Evolutionary conservation across 1,139 yeast genomes (phyloP).

Genomic region (Sugiyamaella xylanicola): DNA sequence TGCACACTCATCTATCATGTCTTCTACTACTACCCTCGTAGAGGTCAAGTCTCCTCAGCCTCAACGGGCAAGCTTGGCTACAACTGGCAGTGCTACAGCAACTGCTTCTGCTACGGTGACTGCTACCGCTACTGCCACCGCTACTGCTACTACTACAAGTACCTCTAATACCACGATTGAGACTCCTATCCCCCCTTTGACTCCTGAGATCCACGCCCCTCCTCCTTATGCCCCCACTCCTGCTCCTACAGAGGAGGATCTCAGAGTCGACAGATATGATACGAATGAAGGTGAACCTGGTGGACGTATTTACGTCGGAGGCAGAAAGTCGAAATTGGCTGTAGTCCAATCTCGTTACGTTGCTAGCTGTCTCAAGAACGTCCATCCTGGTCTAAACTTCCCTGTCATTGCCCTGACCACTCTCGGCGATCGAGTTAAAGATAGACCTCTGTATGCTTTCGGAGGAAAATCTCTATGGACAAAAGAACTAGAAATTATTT

Average conservation of each 20-base stretch:
- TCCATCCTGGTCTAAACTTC: slow-evolving; percentile 65
- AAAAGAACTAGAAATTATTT: slow-evolving; percentile 80
- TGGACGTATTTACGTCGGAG: slow-evolving; percentile 59
- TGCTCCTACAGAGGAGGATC: slow-evolving; percentile 16
- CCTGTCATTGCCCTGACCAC: slow-evolving; percentile 80
- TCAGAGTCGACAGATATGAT: slow-evolving; percentile 26
- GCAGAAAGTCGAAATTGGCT: slow-evolving; percentile 85
- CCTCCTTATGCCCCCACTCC: slow-evolving; percentile 17
- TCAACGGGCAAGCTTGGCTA: slow-evolving; percentile 4
- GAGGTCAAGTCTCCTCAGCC: slow-evolving; percentile 17
- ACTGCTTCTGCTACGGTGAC: background rate
- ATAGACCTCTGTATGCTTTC: slow-evolving; percentile 85
- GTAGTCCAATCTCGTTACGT: slow-evolving; percentile 82
- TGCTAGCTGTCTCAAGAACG: slow-evolving; percentile 57
- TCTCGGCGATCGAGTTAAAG: slow-evolving; percentile 84
- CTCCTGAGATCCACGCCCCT: slow-evolving; percentile 14
- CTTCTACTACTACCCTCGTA: slow-evolving; percentile 6
- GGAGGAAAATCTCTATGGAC: slow-evolving; percentile 98
- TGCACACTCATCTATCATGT: background rate
- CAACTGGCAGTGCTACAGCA: background rate
- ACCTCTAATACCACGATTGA: background rate
- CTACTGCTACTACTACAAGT: background rate
- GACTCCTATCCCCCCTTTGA: slow-evolving; percentile 4
- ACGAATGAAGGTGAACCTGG: slow-evolving; percentile 26
- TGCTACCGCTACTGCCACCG: background rate